Percentiles rank a stretch among this genome's conserved stretches.
phyloP scores from a whole-genome alignment of 2,329 filamentous ascomycete genomes.

The Fusarium xyrophilum region DNA sequence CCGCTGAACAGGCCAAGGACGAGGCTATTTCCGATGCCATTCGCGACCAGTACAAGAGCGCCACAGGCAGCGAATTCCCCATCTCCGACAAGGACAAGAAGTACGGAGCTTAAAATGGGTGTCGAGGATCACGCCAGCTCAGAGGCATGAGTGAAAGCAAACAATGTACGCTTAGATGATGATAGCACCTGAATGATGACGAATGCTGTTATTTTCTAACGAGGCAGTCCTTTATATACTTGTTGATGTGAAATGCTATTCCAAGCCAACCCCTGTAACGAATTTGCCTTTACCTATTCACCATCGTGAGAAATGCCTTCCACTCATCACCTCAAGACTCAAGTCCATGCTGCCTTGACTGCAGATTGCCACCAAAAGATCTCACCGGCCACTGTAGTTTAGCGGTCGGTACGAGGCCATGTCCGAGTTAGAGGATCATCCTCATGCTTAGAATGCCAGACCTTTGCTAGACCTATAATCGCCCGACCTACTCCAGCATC shows the following conservation, averaged over 20 bases:
- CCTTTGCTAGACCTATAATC: not conserved
- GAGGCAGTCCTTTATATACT: not conserved
- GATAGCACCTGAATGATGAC: constrained; percentile 7
- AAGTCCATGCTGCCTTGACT: not conserved
- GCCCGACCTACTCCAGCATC: not conserved
- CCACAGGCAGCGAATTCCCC: constrained; percentile 72
- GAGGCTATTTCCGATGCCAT: constrained; percentile 78
- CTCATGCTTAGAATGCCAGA: not conserved
- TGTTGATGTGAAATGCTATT: not conserved
- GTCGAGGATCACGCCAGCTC: not conserved
- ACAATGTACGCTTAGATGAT: constrained; percentile 6
- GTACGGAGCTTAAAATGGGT: constrained; percentile 36
- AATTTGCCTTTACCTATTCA: not conserved
- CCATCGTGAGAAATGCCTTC: not conserved
- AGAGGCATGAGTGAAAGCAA: not conserved
- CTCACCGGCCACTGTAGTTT: not conserved
- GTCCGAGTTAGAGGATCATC: not conserved
- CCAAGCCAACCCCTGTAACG: not conserved
- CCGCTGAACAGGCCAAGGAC: constrained; percentile 83
- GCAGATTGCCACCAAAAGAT: not conserved
- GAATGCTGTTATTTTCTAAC: not conserved
- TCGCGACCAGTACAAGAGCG: constrained; percentile 71
- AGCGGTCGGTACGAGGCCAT: not conserved
- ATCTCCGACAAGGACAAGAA: constrained; percentile 70
- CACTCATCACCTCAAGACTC: not conserved